Base-by-base conservation (phyloP, 345 rosid species). In the Lepidium aucheri region DNA sequence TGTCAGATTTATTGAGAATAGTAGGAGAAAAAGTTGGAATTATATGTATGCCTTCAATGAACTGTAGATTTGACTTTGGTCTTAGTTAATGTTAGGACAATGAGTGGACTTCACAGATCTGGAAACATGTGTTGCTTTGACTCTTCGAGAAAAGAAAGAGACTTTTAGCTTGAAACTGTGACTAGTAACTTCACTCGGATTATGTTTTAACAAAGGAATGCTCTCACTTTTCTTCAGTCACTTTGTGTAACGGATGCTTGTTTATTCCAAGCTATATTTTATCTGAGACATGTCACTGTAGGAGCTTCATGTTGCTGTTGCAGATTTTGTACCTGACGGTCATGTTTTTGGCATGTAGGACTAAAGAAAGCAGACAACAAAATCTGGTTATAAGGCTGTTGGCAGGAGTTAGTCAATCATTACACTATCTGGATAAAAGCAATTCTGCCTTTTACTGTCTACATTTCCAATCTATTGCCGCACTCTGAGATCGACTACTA, bases 371-470 rank as follows among this genome's bases (percentile, higher is more conserved):
- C 65, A 44, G 83, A 86, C 15, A 76, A 81, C 77, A 85, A 80
- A 78, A 65, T 82, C 53, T 86, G 88, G 93, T 86, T 91, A 63
- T 74, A 78, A 69, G 84, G 85, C 14, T 89, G 86, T 51, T 91
- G 43, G 43, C 33, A 20, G 45, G 35, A 60, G 44, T 46, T 62
- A 46, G 9, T 62, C 4, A 5, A 47, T 9, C 46, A 3, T 16
- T 64, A 16, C 32, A 39, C 36, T n/a, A 22, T 44, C 43, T 16
- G 15, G 50, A 39, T 38, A 11, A 39, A 51, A 58, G 49, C 7
- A 9, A 1, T 15, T 28, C 39, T 0, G 51, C 70, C 72, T 83
- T 56, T 63, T 13, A 14, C 26, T 1, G 38, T 85, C 70, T 72
- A 78, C 72, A 80, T 87, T 72, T 90, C 77, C 77, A 80, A 77